Evolutionary conservation across 1,284 basidiomycete genomes (phyloP), one percentile per base, ranked within the genome.

Genomic region (Cystobasidium slooffiae): DNA sequence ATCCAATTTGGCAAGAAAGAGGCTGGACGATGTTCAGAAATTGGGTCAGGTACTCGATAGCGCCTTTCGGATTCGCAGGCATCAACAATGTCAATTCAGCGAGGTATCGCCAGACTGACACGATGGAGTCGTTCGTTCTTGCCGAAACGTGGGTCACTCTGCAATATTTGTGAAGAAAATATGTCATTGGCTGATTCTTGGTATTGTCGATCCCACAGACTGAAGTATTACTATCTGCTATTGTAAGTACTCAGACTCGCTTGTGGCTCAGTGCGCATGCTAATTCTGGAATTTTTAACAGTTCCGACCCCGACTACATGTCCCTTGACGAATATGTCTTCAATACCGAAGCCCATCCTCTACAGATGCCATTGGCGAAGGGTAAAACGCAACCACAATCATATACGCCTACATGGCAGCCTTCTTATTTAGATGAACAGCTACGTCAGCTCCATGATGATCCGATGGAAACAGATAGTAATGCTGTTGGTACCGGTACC

Each of bases 301-400:
- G 56, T 76, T 84, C 84, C 18, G 85, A 86, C 22, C 85, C 84
- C 0, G 83, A 85, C 53, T 76, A 85, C 22, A 78, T 87, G 43
- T 85, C 84, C n/a, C 82, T 88, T 18, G 87, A 88, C 80, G 84
- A 87, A 77, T 87, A 85, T 77, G 86, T 87, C 44, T 83, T 86
- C 73, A 86, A 73, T 58, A 73, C 70, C 22, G 70, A 73, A 46
- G 70, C 51, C 1, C 70, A 73, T 39, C 70, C 70, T 9, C 44
- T 73, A 6, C 70, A 53, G n/a, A 39, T 73, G 39, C 70, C 70
- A 6, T 43, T 73, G 10, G 39, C 22, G n/a, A 44, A 39, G 1
- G 44, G 47, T 8, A n/a, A 44, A 18, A 39, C 22, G 1, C 39
- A n/a, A 0, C 62, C 61, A 12, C 20, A 8, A 2, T 73, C 70